Evolutionary conservation across 2,329 filamentous ascomycete genomes (phyloP), one percentile per base, ranked within the genome.

Genomic region (Fusarium bulbicola): DNA sequence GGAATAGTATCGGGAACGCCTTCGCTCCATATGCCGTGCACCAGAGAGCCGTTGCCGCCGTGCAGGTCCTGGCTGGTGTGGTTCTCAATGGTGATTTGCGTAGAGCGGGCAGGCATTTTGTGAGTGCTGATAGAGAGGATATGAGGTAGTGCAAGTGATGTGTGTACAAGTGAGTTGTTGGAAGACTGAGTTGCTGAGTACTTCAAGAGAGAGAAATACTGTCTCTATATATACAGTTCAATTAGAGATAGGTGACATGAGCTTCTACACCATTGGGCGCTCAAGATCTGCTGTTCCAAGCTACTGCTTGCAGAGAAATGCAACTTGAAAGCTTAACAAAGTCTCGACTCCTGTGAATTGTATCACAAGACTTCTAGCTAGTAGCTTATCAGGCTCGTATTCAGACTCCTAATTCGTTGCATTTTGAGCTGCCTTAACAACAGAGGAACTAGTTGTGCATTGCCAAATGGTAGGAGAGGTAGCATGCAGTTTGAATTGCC

Each of bases 21-120:
- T 11, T 3, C 5, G 15, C 18, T 36, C 47, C 15, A 52, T 6
- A 2, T 14, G 13, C 47, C 47, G n/a, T 52, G 47, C 0, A 0
- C 0, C 0, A 52, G 30, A 24, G 1, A 3, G n/a, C 12, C n/a
- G 3, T 2, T 3, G 15, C 47, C 47, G n/a, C 3, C 12, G 11
- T 26, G 16, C 3, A 52, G 8, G 32, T 52, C 30, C 2, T 52
- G 6, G 21, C 49, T 52, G 32, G 32, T 52, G 9, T 21, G 8
- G 49, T 52, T 52, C 8, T 7, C 21, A 15, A 34, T 52, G 32
- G n/a, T 52, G n/a, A 52, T 26, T 4, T 10, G 10, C 1, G 47
- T 36, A 20, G 30, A 5, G 8, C 47, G 30, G 30, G n/a, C 32
- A 52, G 47, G 32, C 32, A 52, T 52, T 52, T 52, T 36, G 47